phyloP scores from a whole-genome alignment of 495 filamentous ascomycete genomes.

The Penicillium goetzii region DNA sequence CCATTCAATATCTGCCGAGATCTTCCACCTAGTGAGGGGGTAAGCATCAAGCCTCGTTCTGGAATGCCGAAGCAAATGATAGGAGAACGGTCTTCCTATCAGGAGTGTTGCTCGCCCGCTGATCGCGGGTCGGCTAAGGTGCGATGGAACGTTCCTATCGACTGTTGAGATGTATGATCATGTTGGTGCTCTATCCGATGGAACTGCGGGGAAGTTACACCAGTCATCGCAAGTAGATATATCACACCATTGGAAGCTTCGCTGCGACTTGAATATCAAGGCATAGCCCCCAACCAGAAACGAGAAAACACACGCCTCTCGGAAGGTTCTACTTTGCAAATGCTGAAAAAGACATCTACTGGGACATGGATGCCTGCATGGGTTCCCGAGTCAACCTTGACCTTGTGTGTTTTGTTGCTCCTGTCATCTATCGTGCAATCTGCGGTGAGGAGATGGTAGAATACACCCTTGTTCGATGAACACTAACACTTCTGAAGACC shows the following conservation, averaged over 20 bases:
- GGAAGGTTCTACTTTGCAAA: slow-evolving; percentile 1
- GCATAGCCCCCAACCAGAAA: background rate
- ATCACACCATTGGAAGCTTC: background rate
- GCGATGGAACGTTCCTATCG: background rate
- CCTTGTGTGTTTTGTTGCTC: slow-evolving; percentile 45
- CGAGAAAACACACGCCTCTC: background rate
- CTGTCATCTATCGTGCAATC: slow-evolving; percentile 54
- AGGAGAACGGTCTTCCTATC: background rate
- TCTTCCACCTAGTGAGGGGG: no score
- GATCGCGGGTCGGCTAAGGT: background rate
- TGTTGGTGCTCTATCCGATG: background rate
- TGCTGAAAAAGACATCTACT: slow-evolving; percentile 42
- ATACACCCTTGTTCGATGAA: background rate
- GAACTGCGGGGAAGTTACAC: background rate
- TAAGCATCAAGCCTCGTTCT: background rate
- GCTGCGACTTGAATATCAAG: background rate
- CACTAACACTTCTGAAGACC: slow-evolving; percentile 31
- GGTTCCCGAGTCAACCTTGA: slow-evolving; percentile 50
- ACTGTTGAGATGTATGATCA: background rate
- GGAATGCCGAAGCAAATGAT: background rate
- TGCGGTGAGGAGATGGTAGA: slow-evolving; percentile 29
- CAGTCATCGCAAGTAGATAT: background rate
- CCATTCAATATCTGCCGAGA: no score
- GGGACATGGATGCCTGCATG: slow-evolving; percentile 59
- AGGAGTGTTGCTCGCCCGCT: background rate